These are phyloP conservation scores for Tolypocladium tropicale DNA, from an alignment of 2,329 filamentous ascomycete genomes.

Conservation along the genomic window DNA sequence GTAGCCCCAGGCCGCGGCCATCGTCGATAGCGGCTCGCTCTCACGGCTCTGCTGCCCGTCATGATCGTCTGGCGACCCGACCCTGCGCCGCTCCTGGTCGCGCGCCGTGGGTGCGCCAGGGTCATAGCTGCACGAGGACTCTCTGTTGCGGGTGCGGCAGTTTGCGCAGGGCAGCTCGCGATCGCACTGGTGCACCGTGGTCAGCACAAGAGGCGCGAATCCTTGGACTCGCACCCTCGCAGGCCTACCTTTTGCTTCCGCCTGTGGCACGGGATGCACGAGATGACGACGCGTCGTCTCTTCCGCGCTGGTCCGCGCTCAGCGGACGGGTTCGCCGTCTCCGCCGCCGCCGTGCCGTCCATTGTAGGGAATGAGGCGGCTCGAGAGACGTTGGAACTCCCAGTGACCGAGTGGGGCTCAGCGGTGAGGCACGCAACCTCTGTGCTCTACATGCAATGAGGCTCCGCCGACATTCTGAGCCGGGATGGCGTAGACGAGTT, in stretches of 20 bases:
- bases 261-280: slow-evolving; percentile 54
- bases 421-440: too few relatives aligned
- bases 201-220: background rate
- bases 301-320: slow-evolving; percentile 36
- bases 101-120: slow-evolving; percentile 34
- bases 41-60: slow-evolving; percentile 1
- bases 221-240: background rate
- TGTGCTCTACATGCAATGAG: too few relatives aligned
- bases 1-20: slow-evolving; percentile 44
- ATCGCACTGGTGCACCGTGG: slow-evolving; percentile 36
- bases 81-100: slow-evolving; percentile 11
- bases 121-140: slow-evolving; percentile 47
- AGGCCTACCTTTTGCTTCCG: slow-evolving; percentile 46
- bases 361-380: background rate
- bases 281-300: slow-evolving; percentile 49
- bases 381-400: too few relatives aligned
- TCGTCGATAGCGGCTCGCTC: slow-evolving; percentile 25
- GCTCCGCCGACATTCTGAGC: too few relatives aligned
- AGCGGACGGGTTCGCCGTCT: background rate
- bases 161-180: slow-evolving; percentile 49
- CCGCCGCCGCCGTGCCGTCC: background rate
- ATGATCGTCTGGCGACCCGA: background rate
- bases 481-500: background rate
- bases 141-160: slow-evolving; percentile 46
- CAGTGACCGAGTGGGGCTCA: too few relatives aligned